These are phyloP conservation scores for Hymenoscyphus scutula DNA, from an alignment of 2,329 filamentous ascomycete species.

Conservation along the genomic window DNA sequence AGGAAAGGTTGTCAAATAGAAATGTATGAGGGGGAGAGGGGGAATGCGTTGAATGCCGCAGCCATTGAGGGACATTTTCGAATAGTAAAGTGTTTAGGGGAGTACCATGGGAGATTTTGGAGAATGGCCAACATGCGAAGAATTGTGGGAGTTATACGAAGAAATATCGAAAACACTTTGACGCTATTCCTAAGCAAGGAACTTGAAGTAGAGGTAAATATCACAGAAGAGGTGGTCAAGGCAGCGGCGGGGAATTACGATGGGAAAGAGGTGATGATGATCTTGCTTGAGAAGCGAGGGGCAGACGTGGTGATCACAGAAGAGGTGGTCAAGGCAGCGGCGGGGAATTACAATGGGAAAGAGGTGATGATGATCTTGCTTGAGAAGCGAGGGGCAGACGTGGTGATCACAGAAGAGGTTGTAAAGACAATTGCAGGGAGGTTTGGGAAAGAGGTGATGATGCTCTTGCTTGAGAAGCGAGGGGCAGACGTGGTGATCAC, in stretches of 20 bases:
- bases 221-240: neutral
- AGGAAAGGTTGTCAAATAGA: neutral
- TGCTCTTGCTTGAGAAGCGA: too few species aligned
- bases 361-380: neutral
- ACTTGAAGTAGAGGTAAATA: neutral
- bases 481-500: too few species aligned
- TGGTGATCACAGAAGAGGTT: neutral
- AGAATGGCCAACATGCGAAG: neutral
- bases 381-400: neutral
- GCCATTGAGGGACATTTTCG: neutral
- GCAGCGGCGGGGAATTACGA: too few species aligned
- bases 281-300: neutral
- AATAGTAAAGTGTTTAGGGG: neutral
- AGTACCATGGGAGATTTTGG: neutral
- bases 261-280: neutral
- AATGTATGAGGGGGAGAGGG: neutral
- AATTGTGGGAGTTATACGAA: too few species aligned
- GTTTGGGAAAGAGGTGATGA: neutral
- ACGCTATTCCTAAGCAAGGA: neutral
- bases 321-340: neutral
- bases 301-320: neutral
- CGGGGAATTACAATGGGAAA: too few species aligned
- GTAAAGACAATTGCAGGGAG: neutral
- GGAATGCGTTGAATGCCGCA: slow-evolving; percentile 2
- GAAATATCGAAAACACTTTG: neutral